Evolutionary conservation across 2,329 filamentous ascomycete genomes (phyloP).

Genomic region (Botrytis porri): DNA sequence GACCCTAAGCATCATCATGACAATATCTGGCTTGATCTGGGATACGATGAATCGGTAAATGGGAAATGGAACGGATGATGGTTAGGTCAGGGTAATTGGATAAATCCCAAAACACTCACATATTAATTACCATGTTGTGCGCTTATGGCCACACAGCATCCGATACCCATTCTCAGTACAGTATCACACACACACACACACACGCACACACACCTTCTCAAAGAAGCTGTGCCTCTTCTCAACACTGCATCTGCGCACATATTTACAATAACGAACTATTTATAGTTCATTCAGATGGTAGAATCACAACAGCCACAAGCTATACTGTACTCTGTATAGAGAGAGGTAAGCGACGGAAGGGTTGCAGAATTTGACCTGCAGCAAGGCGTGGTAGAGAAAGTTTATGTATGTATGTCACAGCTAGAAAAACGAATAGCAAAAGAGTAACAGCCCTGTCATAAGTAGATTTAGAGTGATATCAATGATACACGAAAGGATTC

Average conservation of each 20-base stretch:
- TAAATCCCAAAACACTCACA: slow-evolving; percentile 8
- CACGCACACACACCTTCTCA: neutral
- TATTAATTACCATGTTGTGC: neutral
- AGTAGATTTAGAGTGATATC: neutral
- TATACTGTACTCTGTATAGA: slow-evolving; percentile 4
- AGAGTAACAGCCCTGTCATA: neutral
- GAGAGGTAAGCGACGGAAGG: slow-evolving; percentile 13
- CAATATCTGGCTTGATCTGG: neutral
- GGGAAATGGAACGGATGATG: neutral
- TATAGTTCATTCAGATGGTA: neutral
- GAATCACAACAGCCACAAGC: slow-evolving; percentile 8
- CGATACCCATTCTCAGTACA: neutral
- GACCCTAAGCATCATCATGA: neutral
- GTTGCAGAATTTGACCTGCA: slow-evolving; percentile 15
- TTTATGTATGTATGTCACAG: neutral
- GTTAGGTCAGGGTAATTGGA: neutral
- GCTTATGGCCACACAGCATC: slow-evolving; percentile 4
- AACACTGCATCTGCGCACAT: neutral
- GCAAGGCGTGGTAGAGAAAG: slow-evolving; percentile 5
- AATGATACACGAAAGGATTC: neutral
- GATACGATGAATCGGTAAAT: neutral
- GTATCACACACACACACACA: neutral
- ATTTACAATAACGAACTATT: neutral
- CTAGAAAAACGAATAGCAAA: neutral
- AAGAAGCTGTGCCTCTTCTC: neutral